A percentile compares a stretch with the other conserved stretches of the same genome.
Evolutionary conservation across 2,329 filamentous ascomycete genomes (phyloP).

Genomic region (Botrytis hyacinthi): DNA sequence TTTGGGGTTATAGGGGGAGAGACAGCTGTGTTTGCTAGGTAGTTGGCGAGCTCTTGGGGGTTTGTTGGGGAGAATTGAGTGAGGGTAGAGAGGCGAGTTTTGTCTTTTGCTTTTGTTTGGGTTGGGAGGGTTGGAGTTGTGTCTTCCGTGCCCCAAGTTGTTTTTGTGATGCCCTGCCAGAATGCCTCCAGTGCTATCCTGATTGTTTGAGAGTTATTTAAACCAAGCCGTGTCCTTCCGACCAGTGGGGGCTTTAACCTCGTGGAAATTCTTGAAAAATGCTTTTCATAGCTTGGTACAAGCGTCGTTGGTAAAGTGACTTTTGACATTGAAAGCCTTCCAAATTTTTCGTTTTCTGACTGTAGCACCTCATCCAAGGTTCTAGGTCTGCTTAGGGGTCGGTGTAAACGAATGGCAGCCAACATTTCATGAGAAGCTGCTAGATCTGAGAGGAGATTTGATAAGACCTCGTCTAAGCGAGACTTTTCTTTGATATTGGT

Average conservation of each 20-base stretch:
- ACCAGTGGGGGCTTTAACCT: background rate
- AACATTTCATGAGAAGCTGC: conserved; percentile 22
- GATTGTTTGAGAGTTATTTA: background rate
- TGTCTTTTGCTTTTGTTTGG: background rate
- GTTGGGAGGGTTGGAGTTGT: background rate
- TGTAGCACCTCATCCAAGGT: conserved; percentile 1
- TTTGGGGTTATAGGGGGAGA: background rate
- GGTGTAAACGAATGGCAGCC: conserved; percentile 12
- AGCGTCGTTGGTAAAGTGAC: background rate
- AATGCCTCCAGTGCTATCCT: background rate
- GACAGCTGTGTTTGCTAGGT: background rate
- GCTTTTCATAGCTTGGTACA: too few species aligned
- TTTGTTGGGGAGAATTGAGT: accelerated
- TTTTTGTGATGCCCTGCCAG: background rate
- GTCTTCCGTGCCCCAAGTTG: background rate
- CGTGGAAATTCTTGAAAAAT: background rate
- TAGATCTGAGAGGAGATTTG: conserved; percentile 15
- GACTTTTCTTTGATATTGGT: conserved; percentile 11
- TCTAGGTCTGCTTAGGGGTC: conserved; percentile 9
- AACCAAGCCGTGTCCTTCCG: background rate
- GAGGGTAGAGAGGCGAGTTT: background rate
- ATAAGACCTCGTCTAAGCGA: conserved; percentile 19
- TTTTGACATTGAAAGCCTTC: background rate
- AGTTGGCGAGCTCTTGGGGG: background rate
- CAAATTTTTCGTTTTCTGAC: background rate